Evolutionary conservation across 2,329 filamentous ascomycete species (phyloP), one percentile per base, ranked within the genome.

Genomic region (Grosmannia huntii): DNA sequence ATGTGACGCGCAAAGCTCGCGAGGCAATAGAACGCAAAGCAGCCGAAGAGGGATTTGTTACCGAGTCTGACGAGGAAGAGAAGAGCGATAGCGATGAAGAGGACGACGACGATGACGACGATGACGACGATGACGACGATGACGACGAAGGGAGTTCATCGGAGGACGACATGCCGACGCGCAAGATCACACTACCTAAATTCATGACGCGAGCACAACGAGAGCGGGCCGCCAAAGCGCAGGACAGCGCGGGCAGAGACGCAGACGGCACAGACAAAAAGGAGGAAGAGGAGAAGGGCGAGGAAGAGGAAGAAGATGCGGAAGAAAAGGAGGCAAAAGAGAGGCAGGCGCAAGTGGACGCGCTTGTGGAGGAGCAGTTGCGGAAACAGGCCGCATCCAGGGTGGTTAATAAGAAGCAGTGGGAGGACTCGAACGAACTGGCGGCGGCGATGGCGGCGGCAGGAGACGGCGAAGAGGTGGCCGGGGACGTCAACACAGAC

Each of bases 401-500:
- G 57, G 28, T 58, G 16, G 54, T 38, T 0, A 86, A 84, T 14
- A 90, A 89, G 71, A 90, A 89, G 68, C 85, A 90, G 66, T 96
- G 91, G 90, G 91, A 96, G 65, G 85, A 89, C 64, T 72, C 75
- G 50, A 80, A 83, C 7, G 78, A 79, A 19, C 77, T 77, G 57
- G 80, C 14, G 12, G 60, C 60, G n/a, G 82, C 84, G 3, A 79
- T 81, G 25, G 83, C 83, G 33, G 82, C 83, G 33, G 82, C 83
- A 59, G 86, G 87, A 54, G 84, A 96, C 23, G 90, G 96, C 70
- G 92, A 95, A 66, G 89, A 85, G 1, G 94, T 96, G 68, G 89
- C 83, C 27, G 66, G 90, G 2, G 87, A 89, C 53, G 85, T 97
- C 23, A 90, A 97, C 70, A 94, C 96, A 66, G 89, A 86, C 2